Percentiles rank a stretch among this genome's conserved stretches.
phyloP scores from a whole-genome alignment of 352 stramenopile species.

The Phytophthora melonis region DNA sequence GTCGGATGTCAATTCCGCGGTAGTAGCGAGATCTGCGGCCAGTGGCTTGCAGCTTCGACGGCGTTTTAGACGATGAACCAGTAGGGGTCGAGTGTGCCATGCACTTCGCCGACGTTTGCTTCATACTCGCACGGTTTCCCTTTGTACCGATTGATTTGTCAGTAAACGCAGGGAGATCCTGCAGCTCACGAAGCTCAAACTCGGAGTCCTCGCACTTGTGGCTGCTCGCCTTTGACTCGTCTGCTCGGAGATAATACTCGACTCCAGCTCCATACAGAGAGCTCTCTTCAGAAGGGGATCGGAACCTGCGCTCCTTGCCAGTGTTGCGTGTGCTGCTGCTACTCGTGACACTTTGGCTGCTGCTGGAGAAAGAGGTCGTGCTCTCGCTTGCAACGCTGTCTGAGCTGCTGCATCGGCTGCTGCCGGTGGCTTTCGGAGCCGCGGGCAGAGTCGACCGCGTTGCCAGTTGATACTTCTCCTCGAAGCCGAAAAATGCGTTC shows the following conservation, averaged over 20 bases:
- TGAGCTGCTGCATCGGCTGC: constrained; percentile 24
- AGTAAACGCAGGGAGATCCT: not conserved
- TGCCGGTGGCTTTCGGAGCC: constrained; percentile 3
- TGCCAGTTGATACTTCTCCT: constrained; percentile 32
- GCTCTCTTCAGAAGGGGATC: constrained; percentile 1
- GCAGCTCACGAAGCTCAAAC: constrained; percentile 17
- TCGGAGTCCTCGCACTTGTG: constrained; percentile 4
- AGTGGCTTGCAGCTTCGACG: constrained; percentile 11
- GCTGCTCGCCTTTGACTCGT: constrained; percentile 9
- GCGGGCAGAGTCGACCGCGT: constrained; percentile 10
- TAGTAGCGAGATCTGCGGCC: constrained; percentile 30
- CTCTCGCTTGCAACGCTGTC: constrained; percentile 27
- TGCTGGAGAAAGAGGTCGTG: constrained; percentile 30
- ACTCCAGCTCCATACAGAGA: constrained; percentile 9
- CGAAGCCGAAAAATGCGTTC: constrained; percentile 56
- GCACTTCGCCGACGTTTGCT: constrained; percentile 5
- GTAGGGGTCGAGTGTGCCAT: not conserved
- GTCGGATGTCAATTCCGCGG: constrained; percentile 25
- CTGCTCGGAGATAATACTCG: constrained; percentile 33
- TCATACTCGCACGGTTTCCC: not conserved
- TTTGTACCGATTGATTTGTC: not conserved
- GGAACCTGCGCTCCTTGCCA: constrained; percentile 2
- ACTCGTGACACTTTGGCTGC: constrained; percentile 18
- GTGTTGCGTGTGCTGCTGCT: constrained; percentile 7
- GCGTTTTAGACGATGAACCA: not conserved